A percentile compares a stretch with the other conserved stretches of the same genome.
Conservation (phyloP, 441 rosid genomes). For the Erysimum pusillum region DNA sequence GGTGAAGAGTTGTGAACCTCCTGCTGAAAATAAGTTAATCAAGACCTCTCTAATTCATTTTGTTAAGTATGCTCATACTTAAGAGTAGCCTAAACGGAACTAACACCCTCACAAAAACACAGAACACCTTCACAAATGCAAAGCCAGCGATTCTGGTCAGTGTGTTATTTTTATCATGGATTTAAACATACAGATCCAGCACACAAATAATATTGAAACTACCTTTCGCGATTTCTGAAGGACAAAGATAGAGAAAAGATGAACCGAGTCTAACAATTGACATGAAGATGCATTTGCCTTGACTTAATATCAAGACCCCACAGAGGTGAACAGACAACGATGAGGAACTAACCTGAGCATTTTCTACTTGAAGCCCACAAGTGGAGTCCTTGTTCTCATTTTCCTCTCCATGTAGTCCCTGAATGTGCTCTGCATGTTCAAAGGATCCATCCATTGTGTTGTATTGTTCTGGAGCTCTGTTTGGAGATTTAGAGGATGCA, state of each 20-base stretch:
- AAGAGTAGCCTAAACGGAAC: slow-evolving; percentile 14
- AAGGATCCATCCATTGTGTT: slow-evolving; percentile 27
- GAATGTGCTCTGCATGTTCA: slow-evolving; percentile 40
- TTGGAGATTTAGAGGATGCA: slow-evolving; percentile 29
- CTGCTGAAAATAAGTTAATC: slow-evolving; percentile 23
- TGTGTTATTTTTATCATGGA: slow-evolving; percentile 9
- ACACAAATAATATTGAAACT: neutral
- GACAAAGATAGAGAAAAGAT: slow-evolving; percentile 13
- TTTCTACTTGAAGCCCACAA: slow-evolving; percentile 35
- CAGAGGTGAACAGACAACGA: slow-evolving; percentile 15
- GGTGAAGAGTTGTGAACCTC: slow-evolving; percentile 34
- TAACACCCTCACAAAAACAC: slow-evolving; percentile 3
- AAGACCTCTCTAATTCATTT: slow-evolving; percentile 1
- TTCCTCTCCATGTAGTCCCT: slow-evolving; percentile 25
- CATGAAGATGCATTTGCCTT: slow-evolving; percentile 21
- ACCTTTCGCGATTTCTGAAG: neutral
- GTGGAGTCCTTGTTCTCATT: slow-evolving; percentile 34
- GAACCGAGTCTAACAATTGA: slow-evolving; percentile 16
- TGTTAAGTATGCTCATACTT: slow-evolving; percentile 17
- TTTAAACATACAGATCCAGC: neutral
- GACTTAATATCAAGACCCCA: slow-evolving; percentile 19
- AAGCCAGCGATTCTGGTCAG: slow-evolving; percentile 4
- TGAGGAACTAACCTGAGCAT: slow-evolving; percentile 39
- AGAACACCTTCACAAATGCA: slow-evolving; percentile 7
- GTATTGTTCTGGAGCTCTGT: slow-evolving; percentile 30